Evolutionary conservation across 2,329 filamentous ascomycete genomes (phyloP), one percentile per base, ranked within the genome.

Genomic region (Fulvia fulva): DNA sequence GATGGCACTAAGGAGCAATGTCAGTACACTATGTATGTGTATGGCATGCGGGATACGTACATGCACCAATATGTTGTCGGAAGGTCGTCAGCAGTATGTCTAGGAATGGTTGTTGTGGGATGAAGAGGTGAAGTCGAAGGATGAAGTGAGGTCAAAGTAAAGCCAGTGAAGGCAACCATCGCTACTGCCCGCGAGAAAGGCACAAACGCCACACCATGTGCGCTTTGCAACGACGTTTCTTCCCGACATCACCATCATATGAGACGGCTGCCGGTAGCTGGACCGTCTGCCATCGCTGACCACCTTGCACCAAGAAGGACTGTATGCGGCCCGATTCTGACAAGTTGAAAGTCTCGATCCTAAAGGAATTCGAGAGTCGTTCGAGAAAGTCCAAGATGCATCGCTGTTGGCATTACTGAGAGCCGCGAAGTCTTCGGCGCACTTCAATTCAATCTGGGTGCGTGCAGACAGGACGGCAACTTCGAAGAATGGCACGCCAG

Each of bases 271-370:
- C n/a, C n/a, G n/a, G n/a, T n/a, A n/a, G n/a, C n/a, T n/a, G n/a
- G n/a, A n/a, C n/a, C n/a, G 73, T 71, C 57, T 77, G 69, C 75
- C 75, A 78, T 60, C 73, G 63, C 60, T 76, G 74, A 0, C 73
- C 75, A 3, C 75, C 76, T 61, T 78, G 76, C 0, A 77, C 56
- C 37, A 78, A 71, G 21, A 68, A 73, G 1, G 70, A 73, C 7
- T 71, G 56, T 0, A 70, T 22, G 2, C 59, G 53, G 2, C 75
- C 74, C 1, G 53, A 9, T 0, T 57, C 45, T 0, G 70, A 74
- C n/a, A 77, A 37, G 11, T 75, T 70, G 58, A 77, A 74, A 0
- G 74, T 76, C 55, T 77, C 74, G 3, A 71, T 65, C 1, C 76
- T 71, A 55, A 74, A 77, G 1, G 66, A 69, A 54, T 73, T 75